These are phyloP conservation scores for Dissophora globulifera DNA, from an alignment of 192 early-diverging fungal species.

Conservation along the genomic window DNA sequence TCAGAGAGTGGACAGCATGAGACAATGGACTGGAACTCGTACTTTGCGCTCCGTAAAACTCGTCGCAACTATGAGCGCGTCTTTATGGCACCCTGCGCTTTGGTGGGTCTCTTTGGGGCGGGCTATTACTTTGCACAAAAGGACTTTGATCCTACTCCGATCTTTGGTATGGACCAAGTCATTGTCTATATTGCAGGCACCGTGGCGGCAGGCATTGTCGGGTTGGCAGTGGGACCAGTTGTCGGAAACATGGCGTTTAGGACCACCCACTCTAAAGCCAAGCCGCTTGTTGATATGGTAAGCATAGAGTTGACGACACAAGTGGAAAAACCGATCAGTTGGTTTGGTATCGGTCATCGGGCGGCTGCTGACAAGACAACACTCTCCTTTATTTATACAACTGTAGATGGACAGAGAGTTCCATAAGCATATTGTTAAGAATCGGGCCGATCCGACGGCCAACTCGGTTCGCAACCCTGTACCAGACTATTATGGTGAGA, in stretches of 20 bases:
- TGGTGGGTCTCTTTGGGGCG: conserved; percentile 43
- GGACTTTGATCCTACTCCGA: conserved; percentile 72
- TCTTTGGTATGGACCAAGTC: conserved; percentile 76
- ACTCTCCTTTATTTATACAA: neutral
- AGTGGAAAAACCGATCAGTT: too few species aligned
- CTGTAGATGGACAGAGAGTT: conserved; percentile 66
- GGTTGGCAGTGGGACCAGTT: conserved; percentile 72
- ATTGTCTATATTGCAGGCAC: conserved; percentile 64
- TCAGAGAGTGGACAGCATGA: neutral
- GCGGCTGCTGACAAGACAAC: too few species aligned
- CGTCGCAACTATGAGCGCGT: conserved; percentile 70
- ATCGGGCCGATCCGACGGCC: conserved; percentile 73
- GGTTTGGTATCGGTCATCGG: too few species aligned
- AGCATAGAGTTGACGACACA: neutral
- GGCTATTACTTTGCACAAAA: conserved; percentile 66
- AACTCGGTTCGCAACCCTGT: conserved; percentile 78
- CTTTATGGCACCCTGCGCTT: conserved; percentile 64
- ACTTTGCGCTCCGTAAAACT: conserved; percentile 70
- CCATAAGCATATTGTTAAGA: conserved; percentile 69
- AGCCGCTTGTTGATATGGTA: conserved; percentile 60
- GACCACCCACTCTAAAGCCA: conserved; percentile 57
- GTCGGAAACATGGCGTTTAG: conserved; percentile 71
- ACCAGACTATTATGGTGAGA: conserved; percentile 95
- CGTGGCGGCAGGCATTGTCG: conserved; percentile 65
- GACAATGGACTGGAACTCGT: conserved; percentile 67